Evolutionary conservation across 225 moss, liverwort and hornwort genomes (phyloP).

Genomic region (Polytrichum formosum): DNA sequence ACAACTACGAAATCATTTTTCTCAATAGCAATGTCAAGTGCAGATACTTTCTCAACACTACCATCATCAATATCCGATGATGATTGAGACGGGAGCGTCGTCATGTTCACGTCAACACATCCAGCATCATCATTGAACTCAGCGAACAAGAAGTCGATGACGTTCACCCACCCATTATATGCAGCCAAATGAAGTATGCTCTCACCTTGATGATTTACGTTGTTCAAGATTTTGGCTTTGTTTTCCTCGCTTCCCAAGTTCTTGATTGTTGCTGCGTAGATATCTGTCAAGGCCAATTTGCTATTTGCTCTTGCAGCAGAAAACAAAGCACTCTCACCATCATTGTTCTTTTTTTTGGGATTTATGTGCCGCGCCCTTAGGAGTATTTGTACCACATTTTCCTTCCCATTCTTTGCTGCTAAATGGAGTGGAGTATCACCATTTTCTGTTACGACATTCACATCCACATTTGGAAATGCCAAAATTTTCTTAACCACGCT

Average conservation of each 20-base stretch:
- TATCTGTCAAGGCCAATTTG: not conserved
- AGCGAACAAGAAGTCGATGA: too few species aligned
- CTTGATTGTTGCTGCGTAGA: not conserved
- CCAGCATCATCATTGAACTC: too few species aligned
- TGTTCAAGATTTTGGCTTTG: too few species aligned
- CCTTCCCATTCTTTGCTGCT: not conserved
- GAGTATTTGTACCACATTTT: not conserved
- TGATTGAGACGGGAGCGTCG: too few species aligned
- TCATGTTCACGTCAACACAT: too few species aligned
- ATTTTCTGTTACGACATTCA: not conserved
- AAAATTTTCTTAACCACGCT: not conserved
- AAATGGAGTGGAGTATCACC: slow-evolving; percentile 3
- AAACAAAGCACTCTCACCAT: not conserved
- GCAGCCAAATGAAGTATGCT: too few species aligned
- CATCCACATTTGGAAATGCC: not conserved
- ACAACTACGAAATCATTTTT: not conserved
- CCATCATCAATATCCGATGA: too few species aligned
- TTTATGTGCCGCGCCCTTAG: not conserved
- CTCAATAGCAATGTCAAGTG: too few species aligned
- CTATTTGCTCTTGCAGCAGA: not conserved
- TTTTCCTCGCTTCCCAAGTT: too few species aligned
- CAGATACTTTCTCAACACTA: too few species aligned
- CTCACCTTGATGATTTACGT: too few species aligned
- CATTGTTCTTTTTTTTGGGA: not conserved
- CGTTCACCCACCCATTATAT: too few species aligned